Percentiles rank a stretch among this genome's conserved stretches.
Evolutionary conservation across 1,284 basidiomycete species (phyloP).

Genomic region (Malassezia yamatoensis): DNA sequence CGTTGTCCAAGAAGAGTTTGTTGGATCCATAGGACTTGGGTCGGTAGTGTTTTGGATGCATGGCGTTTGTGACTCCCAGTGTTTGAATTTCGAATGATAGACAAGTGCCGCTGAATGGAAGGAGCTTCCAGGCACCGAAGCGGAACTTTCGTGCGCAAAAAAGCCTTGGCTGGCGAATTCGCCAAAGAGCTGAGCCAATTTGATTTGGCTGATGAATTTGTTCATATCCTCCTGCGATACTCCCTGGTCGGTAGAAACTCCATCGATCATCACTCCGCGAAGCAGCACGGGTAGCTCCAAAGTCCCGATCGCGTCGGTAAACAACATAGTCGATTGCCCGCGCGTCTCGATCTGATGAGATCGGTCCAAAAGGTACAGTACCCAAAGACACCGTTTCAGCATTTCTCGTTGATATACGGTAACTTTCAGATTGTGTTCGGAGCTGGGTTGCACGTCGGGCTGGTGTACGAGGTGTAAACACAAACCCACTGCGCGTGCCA

Average conservation of each 20-base stretch:
- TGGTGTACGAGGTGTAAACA: neutral
- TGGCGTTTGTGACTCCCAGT: neutral
- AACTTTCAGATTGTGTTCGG: neutral
- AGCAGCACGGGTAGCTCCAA: constrained; percentile 6
- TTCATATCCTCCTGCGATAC: neutral
- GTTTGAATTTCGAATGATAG: neutral
- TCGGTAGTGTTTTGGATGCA: neutral
- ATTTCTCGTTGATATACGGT: constrained; percentile 7
- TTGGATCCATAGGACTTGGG: neutral
- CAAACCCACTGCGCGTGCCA: neutral
- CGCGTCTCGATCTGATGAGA: neutral
- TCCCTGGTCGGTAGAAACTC: neutral
- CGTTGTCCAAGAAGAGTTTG: neutral
- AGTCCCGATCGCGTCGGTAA: neutral
- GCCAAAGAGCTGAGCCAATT: neutral
- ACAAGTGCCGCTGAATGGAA: neutral
- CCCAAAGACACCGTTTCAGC: constrained; percentile 14
- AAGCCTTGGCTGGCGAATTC: neutral
- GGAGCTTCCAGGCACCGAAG: neutral
- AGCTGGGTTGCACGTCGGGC: neutral
- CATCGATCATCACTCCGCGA: neutral
- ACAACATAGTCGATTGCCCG: neutral
- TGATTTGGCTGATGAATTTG: constrained; percentile 2
- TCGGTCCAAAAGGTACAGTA: constrained; percentile 6
- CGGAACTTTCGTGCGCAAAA: neutral